Conservation (phyloP, 352 stramenopile species). For the Phytophthora sp. region DNA sequence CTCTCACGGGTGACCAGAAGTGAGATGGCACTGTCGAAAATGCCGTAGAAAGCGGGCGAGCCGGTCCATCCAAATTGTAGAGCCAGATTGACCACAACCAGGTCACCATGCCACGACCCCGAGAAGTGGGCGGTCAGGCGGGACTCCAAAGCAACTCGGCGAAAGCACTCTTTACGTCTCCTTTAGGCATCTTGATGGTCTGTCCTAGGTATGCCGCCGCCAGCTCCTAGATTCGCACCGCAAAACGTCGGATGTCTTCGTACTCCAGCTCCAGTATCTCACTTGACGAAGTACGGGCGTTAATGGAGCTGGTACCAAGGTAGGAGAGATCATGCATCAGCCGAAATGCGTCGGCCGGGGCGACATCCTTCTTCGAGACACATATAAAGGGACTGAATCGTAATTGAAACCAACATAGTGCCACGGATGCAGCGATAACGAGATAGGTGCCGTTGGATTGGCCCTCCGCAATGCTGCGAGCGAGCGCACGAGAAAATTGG, state of each 20-base stretch:
- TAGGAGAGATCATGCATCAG: neutral
- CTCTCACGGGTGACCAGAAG: neutral
- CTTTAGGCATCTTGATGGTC: neutral
- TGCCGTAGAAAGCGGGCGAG: neutral
- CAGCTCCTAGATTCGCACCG: neutral
- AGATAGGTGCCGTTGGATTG: neutral
- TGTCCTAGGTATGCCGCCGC: neutral
- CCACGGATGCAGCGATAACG: neutral
- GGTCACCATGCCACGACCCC: neutral
- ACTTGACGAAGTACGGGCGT: neutral
- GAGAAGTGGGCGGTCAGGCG: neutral
- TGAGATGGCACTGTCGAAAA: neutral
- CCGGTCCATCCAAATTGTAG: neutral
- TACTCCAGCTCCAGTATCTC: neutral
- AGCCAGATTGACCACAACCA: neutral
- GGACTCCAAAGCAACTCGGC: neutral
- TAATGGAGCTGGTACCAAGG: neutral
- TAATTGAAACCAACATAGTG: neutral
- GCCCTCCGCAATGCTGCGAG: neutral
- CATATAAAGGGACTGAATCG: constrained; percentile 11
- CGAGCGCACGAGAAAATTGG: neutral
- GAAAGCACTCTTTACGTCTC: neutral
- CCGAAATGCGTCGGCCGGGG: neutral
- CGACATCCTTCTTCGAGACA: neutral
- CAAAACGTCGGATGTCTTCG: neutral